phyloP scores from a whole-genome alignment of 2,329 filamentous ascomycete species.

The Fusarium sp. region DNA sequence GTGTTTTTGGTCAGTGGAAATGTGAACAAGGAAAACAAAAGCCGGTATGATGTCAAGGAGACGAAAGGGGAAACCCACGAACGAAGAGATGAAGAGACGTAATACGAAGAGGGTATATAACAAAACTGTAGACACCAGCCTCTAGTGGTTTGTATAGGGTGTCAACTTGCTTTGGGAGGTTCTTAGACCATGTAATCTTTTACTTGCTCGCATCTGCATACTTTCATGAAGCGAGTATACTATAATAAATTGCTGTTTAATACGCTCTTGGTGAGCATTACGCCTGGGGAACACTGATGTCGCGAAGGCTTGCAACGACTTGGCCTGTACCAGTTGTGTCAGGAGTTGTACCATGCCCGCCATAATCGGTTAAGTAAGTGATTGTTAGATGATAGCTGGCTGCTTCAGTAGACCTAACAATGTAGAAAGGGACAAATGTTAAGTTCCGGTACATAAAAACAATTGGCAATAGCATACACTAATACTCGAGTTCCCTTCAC shows the following conservation, averaged over 20 bases:
- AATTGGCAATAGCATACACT: conserved; percentile 53
- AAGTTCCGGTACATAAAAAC: conserved; percentile 24
- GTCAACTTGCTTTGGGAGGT: not conserved
- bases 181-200: conserved; percentile 18
- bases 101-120: conserved; percentile 1
- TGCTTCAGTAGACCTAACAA: not conserved
- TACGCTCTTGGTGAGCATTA: not conserved
- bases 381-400: not conserved
- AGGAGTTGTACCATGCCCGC: not conserved
- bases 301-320: not conserved
- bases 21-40: not conserved
- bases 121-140: not conserved
- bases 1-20: not conserved
- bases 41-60: not conserved
- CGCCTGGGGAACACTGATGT: not conserved
- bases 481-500: conserved; percentile 53
- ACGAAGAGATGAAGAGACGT: conserved; percentile 28
- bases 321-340: not conserved
- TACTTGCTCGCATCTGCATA: conserved; percentile 2
- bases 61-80: not conserved
- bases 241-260: not conserved
- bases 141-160: not conserved
- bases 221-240: not conserved
- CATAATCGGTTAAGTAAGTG: not conserved
- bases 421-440: not conserved